These are phyloP conservation scores for Rhamnella rubrinervis DNA, from an alignment of 331 rosid genomes.

Conservation along the genomic window DNA sequence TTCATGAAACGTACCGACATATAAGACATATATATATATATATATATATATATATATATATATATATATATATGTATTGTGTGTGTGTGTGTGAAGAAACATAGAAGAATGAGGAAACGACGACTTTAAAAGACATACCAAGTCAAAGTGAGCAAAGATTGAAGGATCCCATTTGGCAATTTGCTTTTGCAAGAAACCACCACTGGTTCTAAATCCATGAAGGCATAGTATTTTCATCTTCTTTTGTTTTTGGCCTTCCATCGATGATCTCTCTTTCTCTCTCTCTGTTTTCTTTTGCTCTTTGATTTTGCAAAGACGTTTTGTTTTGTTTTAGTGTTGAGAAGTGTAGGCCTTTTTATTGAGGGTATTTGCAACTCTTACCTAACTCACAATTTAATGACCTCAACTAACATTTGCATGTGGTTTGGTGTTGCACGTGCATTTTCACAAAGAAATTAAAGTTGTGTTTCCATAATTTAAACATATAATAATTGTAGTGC, in stretches of 20 bases:
- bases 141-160: constrained; percentile 54
- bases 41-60: too few relatives aligned
- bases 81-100: too few relatives aligned
- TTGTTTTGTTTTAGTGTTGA: too few relatives aligned
- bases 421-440: constrained; percentile 27
- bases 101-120: not conserved
- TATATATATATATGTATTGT: too few relatives aligned
- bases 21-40: too few relatives aligned
- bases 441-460: not conserved
- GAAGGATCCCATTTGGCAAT: constrained; percentile 86
- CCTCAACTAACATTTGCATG: constrained; percentile 3
- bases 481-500: too few relatives aligned
- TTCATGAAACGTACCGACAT: too few relatives aligned
- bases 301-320: not conserved
- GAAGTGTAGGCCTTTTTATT: not conserved
- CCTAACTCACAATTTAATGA: constrained; percentile 4
- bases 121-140: constrained; percentile 39
- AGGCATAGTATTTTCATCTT: constrained; percentile 79
- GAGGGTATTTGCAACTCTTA: not conserved
- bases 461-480: too few relatives aligned
- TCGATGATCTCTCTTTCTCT: not conserved
- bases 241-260: constrained; percentile 45
- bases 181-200: constrained; percentile 67
- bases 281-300: not conserved
- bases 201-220: constrained; percentile 91